These are phyloP conservation scores for Linnemannia zychae DNA, from an alignment of 192 early-diverging fungal genomes.

Conservation along the genomic window DNA sequence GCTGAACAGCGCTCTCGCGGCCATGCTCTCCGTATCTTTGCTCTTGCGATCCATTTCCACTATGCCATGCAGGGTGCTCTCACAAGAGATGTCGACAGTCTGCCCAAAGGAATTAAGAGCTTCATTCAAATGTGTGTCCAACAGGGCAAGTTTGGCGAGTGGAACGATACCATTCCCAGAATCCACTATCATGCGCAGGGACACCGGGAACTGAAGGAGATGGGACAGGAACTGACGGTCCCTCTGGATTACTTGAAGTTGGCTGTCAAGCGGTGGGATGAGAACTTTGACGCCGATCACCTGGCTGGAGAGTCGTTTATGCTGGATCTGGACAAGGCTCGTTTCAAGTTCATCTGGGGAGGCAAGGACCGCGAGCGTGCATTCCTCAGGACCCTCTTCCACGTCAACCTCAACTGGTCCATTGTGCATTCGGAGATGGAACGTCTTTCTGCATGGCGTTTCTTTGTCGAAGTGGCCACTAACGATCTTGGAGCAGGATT, in stretches of 20 bases:
- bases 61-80: neutral
- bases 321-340: constrained; percentile 35
- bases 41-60: constrained; percentile 43
- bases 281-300: constrained; percentile 36
- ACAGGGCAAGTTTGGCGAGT: constrained; percentile 26
- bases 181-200: constrained; percentile 40
- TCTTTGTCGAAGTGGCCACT: constrained; percentile 43
- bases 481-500: constrained; percentile 27
- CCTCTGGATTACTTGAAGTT: constrained; percentile 42
- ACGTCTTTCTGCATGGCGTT: constrained; percentile 45
- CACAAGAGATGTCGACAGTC: constrained; percentile 6
- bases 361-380: constrained; percentile 21
- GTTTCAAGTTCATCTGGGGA: constrained; percentile 37
- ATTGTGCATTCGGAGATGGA: constrained; percentile 48
- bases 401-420: constrained; percentile 51
- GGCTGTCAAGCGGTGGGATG: constrained; percentile 43
- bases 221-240: neutral
- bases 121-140: constrained; percentile 21
- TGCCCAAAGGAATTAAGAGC: constrained; percentile 41
- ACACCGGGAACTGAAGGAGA: constrained; percentile 28
- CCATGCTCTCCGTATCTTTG: constrained; percentile 44
- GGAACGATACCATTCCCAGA: constrained; percentile 36
- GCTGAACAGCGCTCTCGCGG: constrained; percentile 35
- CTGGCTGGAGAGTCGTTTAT: constrained; percentile 49
- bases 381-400: constrained; percentile 29